Evolutionary conservation across 192 early-diverging fungal genomes (phyloP), one percentile per base, ranked within the genome.

Genomic region (Kickxella alabastrina): DNA sequence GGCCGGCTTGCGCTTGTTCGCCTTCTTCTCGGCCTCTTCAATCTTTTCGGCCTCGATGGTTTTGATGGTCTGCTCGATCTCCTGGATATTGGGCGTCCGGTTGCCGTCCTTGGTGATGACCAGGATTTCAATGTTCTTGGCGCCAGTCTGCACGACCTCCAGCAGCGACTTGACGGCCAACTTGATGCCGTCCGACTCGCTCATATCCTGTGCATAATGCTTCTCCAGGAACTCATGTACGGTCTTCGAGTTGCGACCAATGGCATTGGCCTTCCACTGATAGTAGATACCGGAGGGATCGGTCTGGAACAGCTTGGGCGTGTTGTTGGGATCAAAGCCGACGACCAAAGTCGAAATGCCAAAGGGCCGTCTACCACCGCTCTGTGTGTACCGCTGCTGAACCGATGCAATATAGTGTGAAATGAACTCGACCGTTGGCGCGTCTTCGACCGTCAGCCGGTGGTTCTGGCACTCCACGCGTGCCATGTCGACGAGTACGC

Each of bases 351-450:
- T 93, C 29, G 94, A 96, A 59, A 99, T 94, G 54, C 96, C 96
- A 71, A 97, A 99, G 18, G 96, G 96, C 57, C 96, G 87, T 14
- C 95, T 91, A 79, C 96, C 96, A 65, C 92, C 94, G 79, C 86
- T 90, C 78, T 99, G 96, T 14, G 96, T 99, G 77, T 97, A 96
- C 90, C 92, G 92, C 83, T 97, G 95, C 77, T 98, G 96, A 40
- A 94, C 83, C 31, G 89, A 85, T 46, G 96, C 96, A 78, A 99
- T 92, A 72, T 94, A 88, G 39, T 90, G 87, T 21, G 96, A 93
- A 45, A 99, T 99, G 68, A 95, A 95, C 82, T 99, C 96, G 44
- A 97, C 85, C 23, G 92, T 90, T 2, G 94, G 93, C 28, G 94
- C 85, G 66, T 99, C 96, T 70, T 99, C 96, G 37, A 99, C 92